These are phyloP conservation scores for Tilletia horrida DNA, from an alignment of 1,284 basidiomycete species.

Conservation along the genomic window DNA sequence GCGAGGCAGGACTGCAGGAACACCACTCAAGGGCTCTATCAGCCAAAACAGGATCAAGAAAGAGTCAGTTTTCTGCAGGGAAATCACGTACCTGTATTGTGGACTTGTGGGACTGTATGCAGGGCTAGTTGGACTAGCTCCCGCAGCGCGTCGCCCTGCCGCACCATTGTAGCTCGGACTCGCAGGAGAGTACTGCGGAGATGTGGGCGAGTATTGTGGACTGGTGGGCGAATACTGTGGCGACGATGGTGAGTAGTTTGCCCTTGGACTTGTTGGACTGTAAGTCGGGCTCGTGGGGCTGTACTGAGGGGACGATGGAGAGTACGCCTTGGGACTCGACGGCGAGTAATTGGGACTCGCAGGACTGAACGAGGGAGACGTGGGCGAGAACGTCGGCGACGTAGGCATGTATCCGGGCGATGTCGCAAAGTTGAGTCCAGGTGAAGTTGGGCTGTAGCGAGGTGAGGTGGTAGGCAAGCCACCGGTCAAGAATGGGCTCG, in stretches of 20 bases:
- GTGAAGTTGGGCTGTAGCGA: constrained; percentile 47
- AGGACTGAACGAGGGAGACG: constrained; percentile 42
- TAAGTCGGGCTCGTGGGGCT: constrained; percentile 52
- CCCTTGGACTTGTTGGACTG: constrained; percentile 37
- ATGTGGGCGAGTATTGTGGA: constrained; percentile 55
- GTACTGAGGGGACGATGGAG: constrained; percentile 63
- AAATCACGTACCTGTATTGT: constrained; percentile 20
- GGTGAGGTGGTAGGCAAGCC: constrained; percentile 19
- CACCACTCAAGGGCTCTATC: not conserved
- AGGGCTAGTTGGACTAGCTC: constrained; percentile 16
- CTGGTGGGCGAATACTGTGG: constrained; percentile 79
- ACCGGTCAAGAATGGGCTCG: constrained; percentile 17
- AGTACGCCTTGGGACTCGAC: constrained; percentile 14
- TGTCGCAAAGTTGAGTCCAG: constrained; percentile 63
- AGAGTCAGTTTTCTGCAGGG: not conserved
- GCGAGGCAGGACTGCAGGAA: constrained; percentile 4
- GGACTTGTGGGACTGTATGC: constrained; percentile 20
- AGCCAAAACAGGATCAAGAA: not conserved
- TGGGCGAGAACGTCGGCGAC: constrained; percentile 54
- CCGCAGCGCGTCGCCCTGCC: constrained; percentile 21
- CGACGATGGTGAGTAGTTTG: constrained; percentile 30
- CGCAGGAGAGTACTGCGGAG: constrained; percentile 50
- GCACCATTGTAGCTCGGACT: constrained; percentile 35
- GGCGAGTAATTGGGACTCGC: constrained; percentile 30
- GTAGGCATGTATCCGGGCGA: constrained; percentile 60